Percentiles rank a stretch among this genome's conserved stretches.
Conservation (phyloP, 805 yeast species). For the Phaffomyces thermotolerans region DNA sequence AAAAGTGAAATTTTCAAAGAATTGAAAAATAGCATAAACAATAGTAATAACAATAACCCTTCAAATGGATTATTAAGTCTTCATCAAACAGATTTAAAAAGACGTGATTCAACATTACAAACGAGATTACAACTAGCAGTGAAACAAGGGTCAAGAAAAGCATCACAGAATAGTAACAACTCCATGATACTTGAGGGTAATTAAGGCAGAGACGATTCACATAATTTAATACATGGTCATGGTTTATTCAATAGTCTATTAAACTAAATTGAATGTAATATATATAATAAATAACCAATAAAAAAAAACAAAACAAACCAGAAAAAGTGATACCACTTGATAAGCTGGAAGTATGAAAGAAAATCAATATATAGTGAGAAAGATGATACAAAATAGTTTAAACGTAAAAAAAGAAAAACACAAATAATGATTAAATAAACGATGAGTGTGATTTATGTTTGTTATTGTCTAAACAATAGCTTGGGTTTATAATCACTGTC, state of each 20-base stretch:
- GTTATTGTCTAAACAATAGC: constrained; percentile 19
- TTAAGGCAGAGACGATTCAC: background rate
- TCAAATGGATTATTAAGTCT: constrained; percentile 4
- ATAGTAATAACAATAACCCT: constrained; percentile 7
- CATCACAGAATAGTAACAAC: constrained; percentile 1
- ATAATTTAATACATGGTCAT: background rate
- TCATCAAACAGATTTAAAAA: constrained; percentile 6
- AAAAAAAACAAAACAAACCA: too few species aligned
- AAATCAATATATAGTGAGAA: too few species aligned
- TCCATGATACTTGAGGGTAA: background rate
- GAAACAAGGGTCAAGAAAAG: constrained; percentile 10
- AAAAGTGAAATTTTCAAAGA: constrained; percentile 61
- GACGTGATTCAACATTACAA: constrained; percentile 20
- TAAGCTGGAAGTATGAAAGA: too few species aligned
- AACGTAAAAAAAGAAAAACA: too few species aligned
- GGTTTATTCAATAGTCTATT: too few species aligned
- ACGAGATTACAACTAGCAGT: constrained; percentile 22
- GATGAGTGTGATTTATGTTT: too few species aligned
- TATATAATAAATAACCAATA: too few species aligned
- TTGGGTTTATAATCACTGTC: constrained; percentile 23
- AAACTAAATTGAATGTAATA: too few species aligned
- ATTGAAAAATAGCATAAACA: constrained; percentile 32
- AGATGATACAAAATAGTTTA: too few species aligned
- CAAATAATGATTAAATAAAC: too few species aligned
- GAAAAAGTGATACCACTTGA: too few species aligned